phyloP scores from a whole-genome alignment of 2,329 filamentous ascomycete species.

The Cytospora paraplurivora region DNA sequence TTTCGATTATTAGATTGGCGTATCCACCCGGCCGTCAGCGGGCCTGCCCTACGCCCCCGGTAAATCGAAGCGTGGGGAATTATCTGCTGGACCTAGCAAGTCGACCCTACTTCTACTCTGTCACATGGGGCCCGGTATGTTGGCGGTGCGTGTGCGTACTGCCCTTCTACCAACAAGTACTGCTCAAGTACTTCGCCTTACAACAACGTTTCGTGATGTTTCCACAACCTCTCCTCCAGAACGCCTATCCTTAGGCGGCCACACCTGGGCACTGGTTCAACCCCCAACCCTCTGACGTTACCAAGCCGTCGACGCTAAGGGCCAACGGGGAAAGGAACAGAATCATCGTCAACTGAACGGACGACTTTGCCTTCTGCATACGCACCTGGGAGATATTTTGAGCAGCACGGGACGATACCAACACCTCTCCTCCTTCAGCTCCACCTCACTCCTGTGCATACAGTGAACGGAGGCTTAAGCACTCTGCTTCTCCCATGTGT shows the following conservation, averaged over 20 bases:
- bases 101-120: conserved; percentile 10
- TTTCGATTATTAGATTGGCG: conserved; percentile 20
- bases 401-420: conserved; percentile 21
- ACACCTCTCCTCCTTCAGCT: conserved; percentile 20
- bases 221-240: conserved; percentile 4
- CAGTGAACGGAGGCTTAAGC: conserved; percentile 25
- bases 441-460: conserved; percentile 23
- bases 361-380: conserved; percentile 18
- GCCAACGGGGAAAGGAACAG: conserved; percentile 19
- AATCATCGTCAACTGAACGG: conserved; percentile 14
- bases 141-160: conserved; percentile 23
- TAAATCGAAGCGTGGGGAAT: conserved; percentile 24
- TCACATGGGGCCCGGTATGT: conserved; percentile 24
- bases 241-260: conserved; percentile 18
- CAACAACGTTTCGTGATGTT: conserved; percentile 18
- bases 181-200: conserved; percentile 20
- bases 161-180: conserved; percentile 25
- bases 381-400: conserved; percentile 11
- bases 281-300: conserved; percentile 24
- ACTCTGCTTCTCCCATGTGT: conserved; percentile 22
- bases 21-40: conserved; percentile 23
- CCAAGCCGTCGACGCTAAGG: conserved; percentile 26
- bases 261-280: conserved; percentile 1
- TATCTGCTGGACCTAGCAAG: conserved; percentile 17
- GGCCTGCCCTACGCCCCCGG: conserved; percentile 21